Percentiles rank a stretch among this genome's conserved stretches.
Conservation (phyloP, 2,329 filamentous ascomycete species). For the Davidsoniella australis region DNA sequence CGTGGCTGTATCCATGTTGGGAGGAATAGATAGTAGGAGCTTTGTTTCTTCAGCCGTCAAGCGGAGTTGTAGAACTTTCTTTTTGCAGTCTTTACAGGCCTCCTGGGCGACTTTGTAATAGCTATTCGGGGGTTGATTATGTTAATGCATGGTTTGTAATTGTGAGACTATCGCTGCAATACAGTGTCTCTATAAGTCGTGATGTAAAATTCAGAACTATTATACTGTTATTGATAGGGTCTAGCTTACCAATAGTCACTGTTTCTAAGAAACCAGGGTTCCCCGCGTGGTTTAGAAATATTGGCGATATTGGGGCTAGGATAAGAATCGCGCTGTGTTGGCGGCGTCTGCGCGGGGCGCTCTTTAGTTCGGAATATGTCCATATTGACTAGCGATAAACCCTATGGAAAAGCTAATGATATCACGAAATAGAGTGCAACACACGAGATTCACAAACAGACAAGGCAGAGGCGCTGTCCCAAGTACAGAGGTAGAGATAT, state of each 20-base stretch:
- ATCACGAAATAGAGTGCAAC: neutral
- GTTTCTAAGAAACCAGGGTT: slow-evolving; percentile 3
- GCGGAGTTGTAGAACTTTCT: slow-evolving; percentile 6
- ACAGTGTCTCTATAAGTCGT: no score
- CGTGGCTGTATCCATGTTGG: neutral
- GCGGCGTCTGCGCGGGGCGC: neutral
- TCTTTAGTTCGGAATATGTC: slow-evolving; percentile 1
- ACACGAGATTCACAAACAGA: neutral
- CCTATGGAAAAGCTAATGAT: neutral
- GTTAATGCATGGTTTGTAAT: neutral
- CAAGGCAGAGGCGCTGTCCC: no score
- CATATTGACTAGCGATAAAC: slow-evolving; percentile 1
- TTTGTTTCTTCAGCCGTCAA: slow-evolving; percentile 3
- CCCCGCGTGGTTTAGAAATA: neutral
- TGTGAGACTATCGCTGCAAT: neutral
- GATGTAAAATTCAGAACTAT: no score
- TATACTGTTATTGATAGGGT: no score
- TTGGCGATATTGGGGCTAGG: slow-evolving; percentile 1
- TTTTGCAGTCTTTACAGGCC: slow-evolving; percentile 7
- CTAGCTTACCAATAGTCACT: slow-evolving; percentile 8
- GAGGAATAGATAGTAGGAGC: neutral
- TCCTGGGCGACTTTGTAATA: slow-evolving; percentile 9
- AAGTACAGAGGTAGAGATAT: no score
- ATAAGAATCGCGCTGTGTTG: slow-evolving; percentile 1
- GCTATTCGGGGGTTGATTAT: neutral